Evolutionary conservation across 257 asterid species (phyloP), one percentile per base, ranked within the genome.

Genomic region (Paraleonurus japonicus): DNA sequence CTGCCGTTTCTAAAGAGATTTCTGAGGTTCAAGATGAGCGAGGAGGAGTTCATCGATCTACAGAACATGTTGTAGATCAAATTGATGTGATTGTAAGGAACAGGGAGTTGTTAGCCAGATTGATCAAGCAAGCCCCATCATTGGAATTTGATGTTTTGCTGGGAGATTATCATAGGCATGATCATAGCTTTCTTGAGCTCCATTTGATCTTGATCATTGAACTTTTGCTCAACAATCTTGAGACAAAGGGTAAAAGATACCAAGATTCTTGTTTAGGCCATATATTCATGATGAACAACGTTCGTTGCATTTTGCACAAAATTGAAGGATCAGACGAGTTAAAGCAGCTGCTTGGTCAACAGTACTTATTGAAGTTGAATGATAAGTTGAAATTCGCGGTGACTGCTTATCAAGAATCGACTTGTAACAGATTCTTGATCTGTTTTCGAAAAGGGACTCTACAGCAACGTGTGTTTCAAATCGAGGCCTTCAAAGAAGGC

Each of bases 281-380:
- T 4, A 43, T 82, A 78, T 82, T 82, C 77, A 12, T 73, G 74
- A 75, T 82, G 82, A 85, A 85, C 78, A 85, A 85, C 23, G 4
- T 82, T 3, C 74, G 73, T 53, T 64, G 69, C 53, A 71, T 85
- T n/a, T 23, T 67, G 43, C 60, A 50, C 32, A 54, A 37, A 9
- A 48, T 82, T 7, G 75, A 82, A 74, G 83, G 45, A 6, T 74
- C 80, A 0, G 3, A 35, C 1, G 81, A 68, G 82, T 10, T 85
- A 2, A 30, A 23, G 15, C 54, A 61, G 59, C 80, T 82, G 82
- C 41, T 85, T 3, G 85, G 89, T 1, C 68, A 50, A 5, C 58
- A 64, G n/a, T 73, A 65, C 22, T 0, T 80, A 24, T 43, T 4
- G 3, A 75, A 54, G 59, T 3, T 85, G 16, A 48, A 50, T 0